Base-by-base conservation (phyloP, 306 rosid species). In the Medicago truncatula region DNA sequence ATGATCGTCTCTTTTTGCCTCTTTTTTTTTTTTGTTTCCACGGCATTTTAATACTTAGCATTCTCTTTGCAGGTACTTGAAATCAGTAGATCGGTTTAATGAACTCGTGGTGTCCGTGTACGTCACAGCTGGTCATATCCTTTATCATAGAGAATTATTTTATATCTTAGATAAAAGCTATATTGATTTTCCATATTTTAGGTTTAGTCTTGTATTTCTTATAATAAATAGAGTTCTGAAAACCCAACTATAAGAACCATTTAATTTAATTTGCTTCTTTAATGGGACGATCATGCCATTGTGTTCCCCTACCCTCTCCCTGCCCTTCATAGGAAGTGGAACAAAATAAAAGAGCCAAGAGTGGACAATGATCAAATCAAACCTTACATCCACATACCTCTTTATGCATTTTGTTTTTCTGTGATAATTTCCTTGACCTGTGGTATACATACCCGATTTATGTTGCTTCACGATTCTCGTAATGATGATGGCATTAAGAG, bases 121-220 rank as follows among this genome's bases (percentile, higher is more conserved):
- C 59, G 97, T 95, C 77, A 95, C 98, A 12, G 98, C 98, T 82
- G 97, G 95, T 88, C 98, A 95, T 95, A 95, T 92, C 98, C 98
- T 95, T 44, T 71, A 67, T 63, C 57, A 9, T 44, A 71, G 53
- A 8, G 61, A 47, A 54, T 17, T 79, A 8, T 43, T 73, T 73
- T 65, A 39, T 54, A 20, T 46, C 53, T 66, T 47, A 54, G 36
- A 53, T 78, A n/a, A 61, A 46, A 65, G 47, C 1, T 57, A 34
- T 52, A 21, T 56, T 56, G 15, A 28, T 56, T 31, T 59, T 52
- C 5, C 18, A 11, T 49, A 49, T 18, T 60, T 39, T 69, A 12
- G 13, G 17, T 58, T 58, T 12, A 68, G 44, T 58, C 31, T 77
- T 68, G 31, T 75, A 69, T 67, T 61, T 57, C 47, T 17, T 54